These are phyloP conservation scores for Phytophthora fragariae DNA, from an alignment of 352 stramenopile genomes.

Conservation along the genomic window DNA sequence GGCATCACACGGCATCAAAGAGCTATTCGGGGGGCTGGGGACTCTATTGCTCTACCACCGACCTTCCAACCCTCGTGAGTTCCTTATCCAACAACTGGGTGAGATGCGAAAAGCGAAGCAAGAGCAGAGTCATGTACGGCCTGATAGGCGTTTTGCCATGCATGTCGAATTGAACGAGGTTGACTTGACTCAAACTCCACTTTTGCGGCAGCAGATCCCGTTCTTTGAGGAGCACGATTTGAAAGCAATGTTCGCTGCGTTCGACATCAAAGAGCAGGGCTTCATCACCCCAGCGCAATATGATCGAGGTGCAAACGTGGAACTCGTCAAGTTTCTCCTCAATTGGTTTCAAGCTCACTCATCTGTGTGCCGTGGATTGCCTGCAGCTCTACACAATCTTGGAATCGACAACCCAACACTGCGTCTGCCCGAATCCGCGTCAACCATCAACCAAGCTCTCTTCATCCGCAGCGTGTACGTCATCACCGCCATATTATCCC, in stretches of 20 bases:
- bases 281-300: conserved; percentile 74
- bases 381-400: conserved; percentile 59
- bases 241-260: conserved; percentile 77
- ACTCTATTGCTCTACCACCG: conserved; percentile 75
- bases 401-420: conserved; percentile 74
- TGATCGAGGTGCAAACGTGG: conserved; percentile 52
- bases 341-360: too few species aligned
- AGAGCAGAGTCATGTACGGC: conserved; percentile 57
- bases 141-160: too few species aligned
- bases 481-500: too few species aligned
- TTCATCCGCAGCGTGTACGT: conserved; percentile 80
- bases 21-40: conserved; percentile 70
- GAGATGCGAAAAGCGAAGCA: conserved; percentile 70
- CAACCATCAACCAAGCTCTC: conserved; percentile 59
- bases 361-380: neutral
- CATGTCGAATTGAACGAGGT: neutral
- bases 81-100: conserved; percentile 63
- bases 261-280: conserved; percentile 76
- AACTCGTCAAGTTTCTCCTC: too few species aligned
- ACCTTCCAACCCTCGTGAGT: conserved; percentile 64
- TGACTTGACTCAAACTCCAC: neutral
- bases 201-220: conserved; percentile 39
- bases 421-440: conserved; percentile 68
- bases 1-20: conserved; percentile 69
- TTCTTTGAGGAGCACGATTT: conserved; percentile 83